A percentile compares a stretch with the other conserved stretches of the same genome.
Conservation (phyloP, 73 alveolate species). For the Paramecium tetraurelia region DNA sequence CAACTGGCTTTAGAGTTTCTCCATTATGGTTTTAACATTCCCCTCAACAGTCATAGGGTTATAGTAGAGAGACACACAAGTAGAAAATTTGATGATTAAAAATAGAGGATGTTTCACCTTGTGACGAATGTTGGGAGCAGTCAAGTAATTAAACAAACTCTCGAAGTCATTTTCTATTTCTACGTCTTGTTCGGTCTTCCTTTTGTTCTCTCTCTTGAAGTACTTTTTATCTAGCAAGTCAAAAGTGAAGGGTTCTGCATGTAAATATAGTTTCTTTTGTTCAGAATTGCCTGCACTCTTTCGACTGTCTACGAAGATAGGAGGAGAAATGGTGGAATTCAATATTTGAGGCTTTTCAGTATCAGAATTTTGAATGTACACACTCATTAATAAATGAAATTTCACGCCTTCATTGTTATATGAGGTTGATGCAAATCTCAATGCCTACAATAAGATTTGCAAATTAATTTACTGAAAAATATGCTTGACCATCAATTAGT, state of each 20-base stretch:
- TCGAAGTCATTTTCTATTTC: slow-evolving; percentile 55
- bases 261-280: slow-evolving; percentile 36
- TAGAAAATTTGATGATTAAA: slow-evolving; percentile 44
- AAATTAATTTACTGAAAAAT: slow-evolving; percentile 2
- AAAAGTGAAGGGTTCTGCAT: slow-evolving; percentile 60
- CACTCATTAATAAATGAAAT: slow-evolving; percentile 54
- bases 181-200: slow-evolving; percentile 57
- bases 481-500: slow-evolving; percentile 59
- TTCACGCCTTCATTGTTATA: slow-evolving; percentile 64
- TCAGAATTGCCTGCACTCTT: slow-evolving; percentile 60
- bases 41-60: slow-evolving; percentile 10
- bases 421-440: slow-evolving; percentile 57
- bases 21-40: background rate
- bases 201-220: slow-evolving; percentile 59
- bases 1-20: background rate
- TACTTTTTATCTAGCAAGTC: slow-evolving; percentile 49
- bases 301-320: slow-evolving; percentile 58
- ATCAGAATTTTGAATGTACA: slow-evolving; percentile 46
- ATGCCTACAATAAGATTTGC: slow-evolving; percentile 28
- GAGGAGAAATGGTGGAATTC: slow-evolving; percentile 62
- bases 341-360: slow-evolving; percentile 46
- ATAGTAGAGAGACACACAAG: slow-evolving; percentile 49
- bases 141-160: slow-evolving; percentile 48
- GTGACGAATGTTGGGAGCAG: slow-evolving; percentile 64
- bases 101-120: slow-evolving; percentile 62